A percentile compares a stretch with the other conserved stretches of the same genome.
Evolutionary conservation across 305 asterid genomes (phyloP).

Genomic region (Plantago lanceolata): DNA sequence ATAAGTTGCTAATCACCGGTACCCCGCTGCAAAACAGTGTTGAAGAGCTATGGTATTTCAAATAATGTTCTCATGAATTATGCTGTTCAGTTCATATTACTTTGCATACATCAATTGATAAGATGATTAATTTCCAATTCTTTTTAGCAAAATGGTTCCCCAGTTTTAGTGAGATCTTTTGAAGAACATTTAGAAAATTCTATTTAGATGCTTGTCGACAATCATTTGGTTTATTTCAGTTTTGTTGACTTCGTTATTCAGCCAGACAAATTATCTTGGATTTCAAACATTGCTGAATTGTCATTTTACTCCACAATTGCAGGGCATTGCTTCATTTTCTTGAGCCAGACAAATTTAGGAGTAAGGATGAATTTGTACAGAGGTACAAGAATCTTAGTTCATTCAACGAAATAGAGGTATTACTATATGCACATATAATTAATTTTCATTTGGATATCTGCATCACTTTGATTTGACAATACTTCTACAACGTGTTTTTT

Average conservation of each 20-base stretch:
- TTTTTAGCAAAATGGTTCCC: neutral
- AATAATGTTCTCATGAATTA: slow-evolving; percentile 16
- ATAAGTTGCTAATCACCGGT: slow-evolving; percentile 94
- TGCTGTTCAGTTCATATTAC: slow-evolving; percentile 4
- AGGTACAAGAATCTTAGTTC: slow-evolving; percentile 95
- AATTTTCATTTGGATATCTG: slow-evolving; percentile 12
- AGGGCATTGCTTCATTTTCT: slow-evolving; percentile 99
- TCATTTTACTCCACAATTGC: slow-evolving; percentile 27
- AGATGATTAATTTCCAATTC: too few species aligned
- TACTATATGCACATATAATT: neutral
- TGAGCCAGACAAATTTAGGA: slow-evolving; percentile 83
- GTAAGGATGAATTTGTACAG: slow-evolving; percentile 89
- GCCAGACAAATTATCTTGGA: too few species aligned
- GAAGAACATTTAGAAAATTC: too few species aligned
- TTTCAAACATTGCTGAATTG: neutral
- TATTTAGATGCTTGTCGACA: neutral
- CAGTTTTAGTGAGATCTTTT: neutral
- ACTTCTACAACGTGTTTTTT: slow-evolving; percentile 15
- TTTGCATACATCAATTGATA: too few species aligned
- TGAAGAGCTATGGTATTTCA: slow-evolving; percentile 89
- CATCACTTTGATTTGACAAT: slow-evolving; percentile 15
- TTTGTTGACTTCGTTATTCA: neutral
- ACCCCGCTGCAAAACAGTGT: slow-evolving; percentile 99
- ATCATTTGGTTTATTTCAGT: neutral
- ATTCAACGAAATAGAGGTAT: slow-evolving; percentile 85